phyloP scores from a whole-genome alignment of 148 eudicot genomes.

The Hydrangea macrophylla region DNA sequence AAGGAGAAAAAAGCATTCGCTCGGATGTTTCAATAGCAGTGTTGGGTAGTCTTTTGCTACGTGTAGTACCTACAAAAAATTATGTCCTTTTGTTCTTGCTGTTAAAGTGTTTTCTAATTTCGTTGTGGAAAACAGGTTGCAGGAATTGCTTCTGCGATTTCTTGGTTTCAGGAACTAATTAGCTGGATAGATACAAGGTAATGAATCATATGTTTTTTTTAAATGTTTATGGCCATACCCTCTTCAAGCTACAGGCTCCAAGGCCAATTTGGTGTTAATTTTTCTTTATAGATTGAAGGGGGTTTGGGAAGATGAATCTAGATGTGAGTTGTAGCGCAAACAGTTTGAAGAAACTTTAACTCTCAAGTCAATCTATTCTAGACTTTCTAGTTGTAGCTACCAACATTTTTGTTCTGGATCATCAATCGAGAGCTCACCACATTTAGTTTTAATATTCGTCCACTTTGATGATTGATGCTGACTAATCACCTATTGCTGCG shows the following conservation, averaged over 20 bases:
- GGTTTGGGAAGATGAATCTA: background rate
- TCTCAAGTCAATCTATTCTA: no score
- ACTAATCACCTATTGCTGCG: no score
- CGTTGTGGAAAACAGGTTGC: constrained; percentile 2
- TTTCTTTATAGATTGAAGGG: background rate
- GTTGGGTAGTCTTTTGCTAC: constrained; percentile 14
- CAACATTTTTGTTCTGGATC: no score
- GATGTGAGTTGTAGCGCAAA: no score
- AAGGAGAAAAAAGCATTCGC: constrained; percentile 63
- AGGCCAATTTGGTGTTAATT: background rate
- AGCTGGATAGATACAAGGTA: background rate
- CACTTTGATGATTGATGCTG: no score
- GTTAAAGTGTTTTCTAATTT: background rate
- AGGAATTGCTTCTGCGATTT: constrained; percentile 3
- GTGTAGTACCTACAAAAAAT: background rate
- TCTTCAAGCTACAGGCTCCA: background rate
- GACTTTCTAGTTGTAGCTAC: no score
- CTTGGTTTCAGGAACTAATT: constrained; percentile 1
- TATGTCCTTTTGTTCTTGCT: background rate
- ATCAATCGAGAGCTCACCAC: no score
- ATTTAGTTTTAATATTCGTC: no score
- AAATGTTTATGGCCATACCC: background rate
- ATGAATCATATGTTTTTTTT: background rate
- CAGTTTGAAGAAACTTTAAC: background rate
- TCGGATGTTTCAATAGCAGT: constrained; percentile 41